These are phyloP conservation scores for Colletotrichum destructivum DNA, from an alignment of 2,329 filamentous ascomycete species.

Conservation along the genomic window DNA sequence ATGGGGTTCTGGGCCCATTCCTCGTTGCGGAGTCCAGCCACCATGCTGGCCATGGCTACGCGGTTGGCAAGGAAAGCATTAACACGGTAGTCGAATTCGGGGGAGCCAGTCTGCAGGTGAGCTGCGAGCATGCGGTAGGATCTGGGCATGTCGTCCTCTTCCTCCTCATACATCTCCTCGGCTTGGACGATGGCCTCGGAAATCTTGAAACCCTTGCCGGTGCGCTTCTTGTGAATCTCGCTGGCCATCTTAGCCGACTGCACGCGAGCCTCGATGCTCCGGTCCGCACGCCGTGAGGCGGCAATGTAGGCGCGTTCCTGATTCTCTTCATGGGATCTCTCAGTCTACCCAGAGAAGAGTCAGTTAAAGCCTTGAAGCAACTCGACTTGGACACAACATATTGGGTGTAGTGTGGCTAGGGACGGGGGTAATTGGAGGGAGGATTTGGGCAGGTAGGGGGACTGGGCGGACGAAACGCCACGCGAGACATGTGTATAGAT, in stretches of 20 bases:
- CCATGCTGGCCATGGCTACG: slow-evolving; percentile 59
- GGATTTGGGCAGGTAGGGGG: no score
- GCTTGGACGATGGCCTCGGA: slow-evolving; percentile 84
- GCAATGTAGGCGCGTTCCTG: slow-evolving; percentile 93
- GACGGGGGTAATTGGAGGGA: background rate
- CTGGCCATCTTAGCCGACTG: slow-evolving; percentile 91
- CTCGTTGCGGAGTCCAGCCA: slow-evolving; percentile 52
- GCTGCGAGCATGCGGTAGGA: slow-evolving; percentile 76
- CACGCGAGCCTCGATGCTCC: slow-evolving; percentile 88
- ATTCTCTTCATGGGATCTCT: slow-evolving; percentile 85
- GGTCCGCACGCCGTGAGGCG: slow-evolving; percentile 87
- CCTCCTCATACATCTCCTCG: slow-evolving; percentile 97
- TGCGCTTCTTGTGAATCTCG: slow-evolving; percentile 90
- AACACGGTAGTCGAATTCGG: slow-evolving; percentile 74
- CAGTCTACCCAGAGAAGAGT: slow-evolving; percentile 65
- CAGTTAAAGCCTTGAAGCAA: background rate
- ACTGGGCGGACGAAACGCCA: background rate
- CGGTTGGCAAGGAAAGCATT: slow-evolving; percentile 63
- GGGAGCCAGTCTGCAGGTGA: slow-evolving; percentile 72
- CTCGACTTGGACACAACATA: background rate
- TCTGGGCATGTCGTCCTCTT: slow-evolving; percentile 84
- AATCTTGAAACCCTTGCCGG: slow-evolving; percentile 85
- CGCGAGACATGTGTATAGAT: background rate
- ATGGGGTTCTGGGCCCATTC: slow-evolving; percentile 62
- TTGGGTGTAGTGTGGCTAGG: background rate